Percentiles rank a stretch among this genome's conserved stretches.
Conservation (phyloP, 805 yeast genomes). For the Teunomyces aglyptinius region DNA sequence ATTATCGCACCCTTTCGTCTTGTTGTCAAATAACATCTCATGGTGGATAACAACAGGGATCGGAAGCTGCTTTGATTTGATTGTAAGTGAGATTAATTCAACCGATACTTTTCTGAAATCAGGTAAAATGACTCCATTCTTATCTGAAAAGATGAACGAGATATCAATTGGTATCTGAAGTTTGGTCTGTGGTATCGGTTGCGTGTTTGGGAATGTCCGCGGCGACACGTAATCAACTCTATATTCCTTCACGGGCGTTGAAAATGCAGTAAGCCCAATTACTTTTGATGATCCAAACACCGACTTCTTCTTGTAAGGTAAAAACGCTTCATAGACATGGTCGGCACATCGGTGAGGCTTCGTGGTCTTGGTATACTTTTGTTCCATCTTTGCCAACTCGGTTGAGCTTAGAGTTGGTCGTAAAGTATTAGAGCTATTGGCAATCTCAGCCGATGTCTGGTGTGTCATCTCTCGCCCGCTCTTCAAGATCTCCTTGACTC, state of each 20-base stretch:
- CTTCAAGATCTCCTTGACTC: slow-evolving; percentile 28
- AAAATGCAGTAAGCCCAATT: slow-evolving; percentile 31
- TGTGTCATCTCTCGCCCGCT: slow-evolving; percentile 20
- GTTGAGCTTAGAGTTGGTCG: slow-evolving; percentile 20
- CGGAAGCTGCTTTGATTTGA: slow-evolving; percentile 30
- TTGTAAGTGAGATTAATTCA: slow-evolving; percentile 30
- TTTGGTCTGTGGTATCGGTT: slow-evolving; percentile 13
- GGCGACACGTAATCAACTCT: slow-evolving; percentile 23
- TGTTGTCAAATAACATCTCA: slow-evolving; percentile 35
- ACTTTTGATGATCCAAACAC: slow-evolving; percentile 30
- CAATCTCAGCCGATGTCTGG: neutral
- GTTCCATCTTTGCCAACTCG: slow-evolving; percentile 30
- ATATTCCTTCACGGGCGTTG: slow-evolving; percentile 32
- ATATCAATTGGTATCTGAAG: slow-evolving; percentile 32
- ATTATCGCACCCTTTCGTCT: slow-evolving; percentile 23
- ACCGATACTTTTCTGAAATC: slow-evolving; percentile 27
- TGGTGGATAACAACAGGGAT: slow-evolving; percentile 36
- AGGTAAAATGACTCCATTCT: slow-evolving; percentile 15
- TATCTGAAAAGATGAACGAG: slow-evolving; percentile 22
- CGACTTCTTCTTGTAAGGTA: slow-evolving; percentile 29
- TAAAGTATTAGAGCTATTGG: neutral
- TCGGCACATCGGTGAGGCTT: slow-evolving; percentile 8
- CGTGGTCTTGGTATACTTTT: slow-evolving; percentile 23
- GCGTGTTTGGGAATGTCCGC: slow-evolving; percentile 12
- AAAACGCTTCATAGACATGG: slow-evolving; percentile 25